phyloP scores from a whole-genome alignment of 768 basidiomycete species.

The Lactarius psammicola region DNA sequence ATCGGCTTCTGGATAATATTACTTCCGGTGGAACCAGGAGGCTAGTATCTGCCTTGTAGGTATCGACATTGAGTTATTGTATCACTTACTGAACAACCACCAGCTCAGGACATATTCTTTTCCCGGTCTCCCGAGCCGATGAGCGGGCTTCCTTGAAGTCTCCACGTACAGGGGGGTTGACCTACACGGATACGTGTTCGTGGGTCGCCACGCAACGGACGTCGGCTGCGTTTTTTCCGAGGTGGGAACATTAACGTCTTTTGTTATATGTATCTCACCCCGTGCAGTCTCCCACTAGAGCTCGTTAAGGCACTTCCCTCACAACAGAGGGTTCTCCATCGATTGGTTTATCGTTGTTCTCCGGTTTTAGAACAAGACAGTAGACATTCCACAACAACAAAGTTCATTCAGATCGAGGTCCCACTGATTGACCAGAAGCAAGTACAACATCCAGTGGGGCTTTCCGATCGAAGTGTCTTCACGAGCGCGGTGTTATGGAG shows the following conservation, averaged over 20 bases:
- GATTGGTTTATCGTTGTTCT: slow-evolving; percentile 23
- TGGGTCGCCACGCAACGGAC: slow-evolving; percentile 43
- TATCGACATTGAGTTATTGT: not conserved
- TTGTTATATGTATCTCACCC: slow-evolving; percentile 5
- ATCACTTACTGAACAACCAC: slow-evolving; percentile 18
- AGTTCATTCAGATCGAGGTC: slow-evolving; percentile 24
- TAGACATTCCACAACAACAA: not conserved
- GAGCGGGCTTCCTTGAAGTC: slow-evolving; percentile 1
- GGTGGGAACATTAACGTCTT: slow-evolving; percentile 37
- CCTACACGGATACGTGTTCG: slow-evolving; percentile 44
- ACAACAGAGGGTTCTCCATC: slow-evolving; percentile 24
- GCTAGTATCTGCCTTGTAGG: slow-evolving; percentile 20
- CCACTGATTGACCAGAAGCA: slow-evolving; percentile 16
- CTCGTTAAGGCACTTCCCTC: slow-evolving; percentile 22
- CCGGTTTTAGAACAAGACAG: not conserved
- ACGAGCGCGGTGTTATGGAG: not conserved
- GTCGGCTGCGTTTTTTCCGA: slow-evolving; percentile 47
- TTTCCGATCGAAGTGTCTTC: not conserved
- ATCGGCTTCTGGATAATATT: slow-evolving; percentile 7
- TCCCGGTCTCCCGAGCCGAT: slow-evolving; percentile 33
- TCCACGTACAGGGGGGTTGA: slow-evolving; percentile 31
- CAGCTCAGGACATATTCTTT: slow-evolving; percentile 64
- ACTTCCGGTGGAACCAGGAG: slow-evolving; percentile 6
- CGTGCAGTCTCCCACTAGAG: slow-evolving; percentile 22
- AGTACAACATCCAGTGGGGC: not conserved